Evolutionary conservation across 805 yeast genomes (phyloP), one percentile per base, ranked within the genome.

Genomic region (Cyberlindnera bimundalis): DNA sequence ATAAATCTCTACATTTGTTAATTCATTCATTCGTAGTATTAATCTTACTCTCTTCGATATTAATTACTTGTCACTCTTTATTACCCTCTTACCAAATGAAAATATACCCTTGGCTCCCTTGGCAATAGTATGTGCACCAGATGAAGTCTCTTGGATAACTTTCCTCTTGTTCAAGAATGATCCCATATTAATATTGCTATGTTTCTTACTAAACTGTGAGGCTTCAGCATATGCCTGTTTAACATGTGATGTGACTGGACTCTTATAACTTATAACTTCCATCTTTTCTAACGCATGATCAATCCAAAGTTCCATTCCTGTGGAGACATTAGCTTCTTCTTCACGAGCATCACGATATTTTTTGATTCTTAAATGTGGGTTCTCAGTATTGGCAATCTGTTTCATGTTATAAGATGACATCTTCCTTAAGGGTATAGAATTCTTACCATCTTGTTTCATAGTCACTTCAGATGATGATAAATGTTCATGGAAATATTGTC

Each of bases 151-250:
- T 15, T 78, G 68, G 6, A 75, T 67, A 19, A 75, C 71, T 40
- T 66, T 67, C 40, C 68, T 70, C 53, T 81, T 63, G 46, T 76
- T 72, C 40, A 72, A 64, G 38, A 78, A 78, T 47, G 67, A 72
- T 15, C 68, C 66, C 34, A 68, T 65, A 38, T 64, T 64, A 33
- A 64, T 64, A 15, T 68, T 66, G 10, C 67, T 58, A 38, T 69
- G 66, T 43, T 56, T 64, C 44, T 54, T 45, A 15, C 48, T 36
- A 28, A 43, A 45, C 15, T 43, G 38, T 2, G 46, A 40, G 1
- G 85, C 84, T 52, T 80, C 79, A 28, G 76, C 79, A 57, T 80
- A 81, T 2, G 87, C 88, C 40, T 73, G 77, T 23, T 74, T 65
- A 2, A 83, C 89, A 46, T 50, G 70, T 65, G 60, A 56, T 58